Conservation (phyloP, 345 rosid species). For the Ceriops decandra region DNA sequence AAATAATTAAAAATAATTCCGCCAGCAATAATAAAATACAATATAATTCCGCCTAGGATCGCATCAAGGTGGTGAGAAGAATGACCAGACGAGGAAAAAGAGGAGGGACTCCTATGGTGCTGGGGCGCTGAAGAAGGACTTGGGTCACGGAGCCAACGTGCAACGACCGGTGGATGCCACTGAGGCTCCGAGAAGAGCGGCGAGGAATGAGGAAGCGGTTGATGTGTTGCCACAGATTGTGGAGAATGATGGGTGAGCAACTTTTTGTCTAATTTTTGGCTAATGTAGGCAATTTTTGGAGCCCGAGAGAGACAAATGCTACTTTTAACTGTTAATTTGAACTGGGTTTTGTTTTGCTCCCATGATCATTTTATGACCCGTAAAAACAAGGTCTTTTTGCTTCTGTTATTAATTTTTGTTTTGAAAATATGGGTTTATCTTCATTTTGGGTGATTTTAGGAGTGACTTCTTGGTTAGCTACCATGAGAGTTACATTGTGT, state of each 20-base stretch:
- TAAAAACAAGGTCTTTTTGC: background rate
- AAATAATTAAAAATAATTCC: too few relatives aligned
- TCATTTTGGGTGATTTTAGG: background rate
- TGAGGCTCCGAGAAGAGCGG: conserved; percentile 44
- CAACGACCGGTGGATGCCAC: conserved; percentile 29
- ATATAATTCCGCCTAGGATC: too few relatives aligned
- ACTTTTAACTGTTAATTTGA: conserved; percentile 6
- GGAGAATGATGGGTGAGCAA: conserved; percentile 62
- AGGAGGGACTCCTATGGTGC: conserved; percentile 74
- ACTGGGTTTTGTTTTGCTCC: background rate
- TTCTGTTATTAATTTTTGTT: conserved; percentile 1
- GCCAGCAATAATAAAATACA: too few relatives aligned
- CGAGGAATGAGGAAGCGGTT: conserved; percentile 52
- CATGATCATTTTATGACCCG: background rate
- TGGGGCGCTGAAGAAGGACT: conserved; percentile 35
- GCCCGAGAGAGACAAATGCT: background rate
- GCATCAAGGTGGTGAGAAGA: too few relatives aligned
- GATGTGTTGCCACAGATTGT: conserved; percentile 56
- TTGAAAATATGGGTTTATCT: background rate
- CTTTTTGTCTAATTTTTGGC: too few relatives aligned
- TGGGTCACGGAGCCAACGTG: conserved; percentile 45
- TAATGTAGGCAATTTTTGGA: background rate
- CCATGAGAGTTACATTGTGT: background rate
- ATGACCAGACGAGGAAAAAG: conserved; percentile 66
- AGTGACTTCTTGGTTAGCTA: background rate